Base-by-base conservation (phyloP, 2,329 filamentous ascomycete genomes). In the Metarhizium humberi region DNA sequence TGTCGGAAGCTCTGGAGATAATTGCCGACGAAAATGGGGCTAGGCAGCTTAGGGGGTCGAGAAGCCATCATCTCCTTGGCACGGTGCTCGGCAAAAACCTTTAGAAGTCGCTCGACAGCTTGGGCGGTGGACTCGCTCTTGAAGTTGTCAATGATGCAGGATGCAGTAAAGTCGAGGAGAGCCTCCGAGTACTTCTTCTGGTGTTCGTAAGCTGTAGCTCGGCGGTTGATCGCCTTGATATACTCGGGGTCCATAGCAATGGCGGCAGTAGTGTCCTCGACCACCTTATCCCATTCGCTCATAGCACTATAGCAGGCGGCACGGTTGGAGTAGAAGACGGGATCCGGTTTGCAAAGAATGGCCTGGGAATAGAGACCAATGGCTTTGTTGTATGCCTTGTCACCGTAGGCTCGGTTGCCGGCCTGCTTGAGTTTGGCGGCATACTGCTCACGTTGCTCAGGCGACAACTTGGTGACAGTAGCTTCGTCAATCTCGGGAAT, bases 131-230 rank as follows among this genome's bases (percentile, higher is more conserved):
- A 78, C 66, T 96, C 88, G 71, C 94, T 97, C 75, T 89, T 87
- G 80, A 99, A 99, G 59, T 88, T 88, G 70, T 99, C 94, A 70
- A 99, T 96, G 71, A 99, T 99, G 77, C 94, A 99, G 75, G 92
- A 96, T 56, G 94, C 94, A 8, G 94, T 99, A 76, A 95, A 97
- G 75, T 99, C 94, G 60, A 99, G 82, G 8, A 99, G 85, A 49
- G 94, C 92, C 69, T 97, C 92, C 71, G 91, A 94, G 77, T 87
- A 96, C 73, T 87, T 87, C 65, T 86, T 86, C 48, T 94, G 83
- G 71, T 96, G 88, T 75, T 99, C 94, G 73, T 97, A 99, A 56
- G 94, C 94, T 69, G 95, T 95, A 55, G 94, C 94, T 65, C 94
- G 85, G 67, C 94, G 87, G 80, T 99, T 99, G 64, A 99, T 80